Percentiles rank a stretch among this genome's conserved stretches.
These are phyloP conservation scores for Entomortierella parvispora DNA, from an alignment of 192 early-diverging fungal genomes.

Conservation along the genomic window DNA sequence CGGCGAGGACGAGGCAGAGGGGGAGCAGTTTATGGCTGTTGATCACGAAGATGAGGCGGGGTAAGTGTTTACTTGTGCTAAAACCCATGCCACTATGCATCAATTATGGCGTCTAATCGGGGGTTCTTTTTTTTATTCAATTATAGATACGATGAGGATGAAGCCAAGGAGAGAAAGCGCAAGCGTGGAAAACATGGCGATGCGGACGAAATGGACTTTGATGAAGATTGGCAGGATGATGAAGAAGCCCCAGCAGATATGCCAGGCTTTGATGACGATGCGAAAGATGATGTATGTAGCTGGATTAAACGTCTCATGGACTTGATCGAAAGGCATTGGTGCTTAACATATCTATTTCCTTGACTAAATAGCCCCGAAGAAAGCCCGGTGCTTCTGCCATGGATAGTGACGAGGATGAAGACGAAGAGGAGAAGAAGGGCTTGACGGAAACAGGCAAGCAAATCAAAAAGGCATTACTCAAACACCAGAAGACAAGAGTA, in stretches of 20 bases:
- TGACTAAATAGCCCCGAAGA: constrained; percentile 38
- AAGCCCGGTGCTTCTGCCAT: constrained; percentile 49
- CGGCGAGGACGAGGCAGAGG: constrained; percentile 43
- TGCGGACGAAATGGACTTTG: constrained; percentile 80
- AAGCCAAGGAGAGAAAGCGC: constrained; percentile 41
- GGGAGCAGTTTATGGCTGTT: constrained; percentile 54
- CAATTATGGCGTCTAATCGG: not conserved
- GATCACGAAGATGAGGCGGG: constrained; percentile 63
- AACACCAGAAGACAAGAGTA: constrained; percentile 68
- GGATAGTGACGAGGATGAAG: constrained; percentile 55
- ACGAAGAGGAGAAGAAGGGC: constrained; percentile 48
- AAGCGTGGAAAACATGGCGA: constrained; percentile 61
- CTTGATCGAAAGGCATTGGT: too few relatives aligned
- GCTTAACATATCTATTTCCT: constrained; percentile 23
- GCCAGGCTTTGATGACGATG: constrained; percentile 74
- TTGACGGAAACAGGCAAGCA: constrained; percentile 57
- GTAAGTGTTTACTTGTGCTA: constrained; percentile 1
- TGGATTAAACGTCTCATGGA: too few relatives aligned
- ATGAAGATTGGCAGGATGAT: constrained; percentile 85
- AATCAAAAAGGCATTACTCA: constrained; percentile 71
- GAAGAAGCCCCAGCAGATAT: constrained; percentile 79
- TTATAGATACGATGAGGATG: constrained; percentile 41
- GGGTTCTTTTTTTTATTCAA: not conserved
- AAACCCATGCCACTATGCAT: not conserved
- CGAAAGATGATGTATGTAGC: constrained; percentile 59